Percentiles rank a stretch among this genome's conserved stretches.
Evolutionary conservation across 2,329 filamentous ascomycete genomes (phyloP).

Genomic region (Aspergillus bombycis): DNA sequence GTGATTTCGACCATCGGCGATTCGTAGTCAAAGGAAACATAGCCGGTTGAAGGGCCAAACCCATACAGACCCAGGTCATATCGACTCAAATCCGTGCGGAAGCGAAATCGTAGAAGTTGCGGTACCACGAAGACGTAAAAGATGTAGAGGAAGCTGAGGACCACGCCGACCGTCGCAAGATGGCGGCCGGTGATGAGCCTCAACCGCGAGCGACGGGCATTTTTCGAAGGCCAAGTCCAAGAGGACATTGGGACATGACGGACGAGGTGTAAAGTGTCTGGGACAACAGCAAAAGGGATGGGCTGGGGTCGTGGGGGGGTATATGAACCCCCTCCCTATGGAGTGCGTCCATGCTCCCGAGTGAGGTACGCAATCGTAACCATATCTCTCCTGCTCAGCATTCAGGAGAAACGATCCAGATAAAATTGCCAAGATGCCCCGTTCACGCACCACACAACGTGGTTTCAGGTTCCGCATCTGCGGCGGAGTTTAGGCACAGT

Average conservation of each 20-base stretch:
- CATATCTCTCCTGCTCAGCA: neutral
- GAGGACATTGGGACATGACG: slow-evolving; percentile 22
- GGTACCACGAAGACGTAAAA: slow-evolving; percentile 23
- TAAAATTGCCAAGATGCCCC: slow-evolving; percentile 4
- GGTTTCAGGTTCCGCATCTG: slow-evolving; percentile 4
- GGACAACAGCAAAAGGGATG: neutral
- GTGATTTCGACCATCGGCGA: slow-evolving; percentile 32
- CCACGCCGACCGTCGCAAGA: slow-evolving; percentile 8
- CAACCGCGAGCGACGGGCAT: slow-evolving; percentile 12
- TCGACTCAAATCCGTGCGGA: slow-evolving; percentile 23
- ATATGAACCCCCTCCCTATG: neutral
- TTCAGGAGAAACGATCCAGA: slow-evolving; percentile 1
- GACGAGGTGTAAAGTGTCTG: neutral
- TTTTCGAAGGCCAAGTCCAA: slow-evolving; percentile 15
- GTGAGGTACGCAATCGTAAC: neutral
- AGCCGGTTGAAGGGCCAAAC: slow-evolving; percentile 32
- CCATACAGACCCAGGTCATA: slow-evolving; percentile 37
- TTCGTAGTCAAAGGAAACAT: slow-evolving; percentile 33
- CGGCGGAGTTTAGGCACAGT: neutral
- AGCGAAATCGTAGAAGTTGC: slow-evolving; percentile 21
- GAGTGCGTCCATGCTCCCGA: neutral
- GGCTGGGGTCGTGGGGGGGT: neutral
- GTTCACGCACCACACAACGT: slow-evolving; percentile 4
- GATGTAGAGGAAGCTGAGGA: slow-evolving; percentile 21
- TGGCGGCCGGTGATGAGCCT: slow-evolving; percentile 11